These are phyloP conservation scores for Sugiyamaella xylanicola DNA, from an alignment of 1,139 yeast genomes.

Conservation along the genomic window DNA sequence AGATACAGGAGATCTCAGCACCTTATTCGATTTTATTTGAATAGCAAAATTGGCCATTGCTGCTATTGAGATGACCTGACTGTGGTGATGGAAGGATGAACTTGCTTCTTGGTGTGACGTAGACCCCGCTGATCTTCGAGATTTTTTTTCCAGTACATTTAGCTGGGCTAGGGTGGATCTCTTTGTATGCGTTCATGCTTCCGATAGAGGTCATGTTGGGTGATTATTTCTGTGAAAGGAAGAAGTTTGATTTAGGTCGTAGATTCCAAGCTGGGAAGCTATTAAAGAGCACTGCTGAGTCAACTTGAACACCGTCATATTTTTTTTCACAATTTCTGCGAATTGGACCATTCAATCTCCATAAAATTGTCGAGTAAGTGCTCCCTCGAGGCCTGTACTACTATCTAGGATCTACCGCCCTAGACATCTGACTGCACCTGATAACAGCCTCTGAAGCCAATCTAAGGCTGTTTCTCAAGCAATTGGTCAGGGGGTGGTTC, in stretches of 20 bases:
- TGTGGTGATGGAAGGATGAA: too few species aligned
- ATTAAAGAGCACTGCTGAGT: neutral
- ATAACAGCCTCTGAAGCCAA: neutral
- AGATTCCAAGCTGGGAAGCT: neutral
- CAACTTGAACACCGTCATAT: neutral
- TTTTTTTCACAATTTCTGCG: neutral
- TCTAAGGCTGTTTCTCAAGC: neutral
- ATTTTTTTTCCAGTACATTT: neutral
- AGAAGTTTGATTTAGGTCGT: neutral
- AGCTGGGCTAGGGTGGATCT: neutral
- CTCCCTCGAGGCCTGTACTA: neutral
- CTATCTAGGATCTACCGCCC: neutral
- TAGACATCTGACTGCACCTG: neutral
- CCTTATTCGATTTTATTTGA: too few species aligned
- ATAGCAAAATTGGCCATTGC: too few species aligned
- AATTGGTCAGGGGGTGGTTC: neutral
- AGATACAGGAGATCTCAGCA: too few species aligned
- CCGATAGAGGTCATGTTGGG: conserved; percentile 1
- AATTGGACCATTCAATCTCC: neutral
- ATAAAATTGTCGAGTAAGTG: neutral
- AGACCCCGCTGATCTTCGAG: neutral
- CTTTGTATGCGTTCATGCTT: neutral
- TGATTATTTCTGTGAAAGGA: neutral
- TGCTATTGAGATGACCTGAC: too few species aligned
- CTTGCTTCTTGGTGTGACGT: neutral